These are phyloP conservation scores for Pythium volutum DNA, from an alignment of 352 stramenopile genomes.

Conservation along the genomic window DNA sequence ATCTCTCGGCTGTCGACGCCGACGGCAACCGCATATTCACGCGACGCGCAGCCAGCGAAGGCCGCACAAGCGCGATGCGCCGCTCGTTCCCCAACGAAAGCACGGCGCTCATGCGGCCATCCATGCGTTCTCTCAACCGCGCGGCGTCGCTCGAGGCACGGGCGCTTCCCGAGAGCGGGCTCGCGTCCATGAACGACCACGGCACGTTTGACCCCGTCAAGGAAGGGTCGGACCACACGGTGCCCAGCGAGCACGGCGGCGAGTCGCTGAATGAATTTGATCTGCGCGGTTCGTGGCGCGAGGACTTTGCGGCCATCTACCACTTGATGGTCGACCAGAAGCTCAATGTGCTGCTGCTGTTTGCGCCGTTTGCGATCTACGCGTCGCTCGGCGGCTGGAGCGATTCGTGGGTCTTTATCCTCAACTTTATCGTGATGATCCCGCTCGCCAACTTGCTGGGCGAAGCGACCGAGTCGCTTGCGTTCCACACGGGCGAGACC, in stretches of 20 bases:
- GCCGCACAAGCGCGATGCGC: conserved; percentile 15
- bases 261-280: neutral
- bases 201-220: neutral
- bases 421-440: conserved; percentile 98
- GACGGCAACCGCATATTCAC: conserved; percentile 7
- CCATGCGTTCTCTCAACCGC: conserved; percentile 15
- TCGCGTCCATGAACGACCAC: neutral
- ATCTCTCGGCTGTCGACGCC: neutral
- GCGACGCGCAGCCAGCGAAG: neutral
- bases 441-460: conserved; percentile 95
- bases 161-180: neutral
- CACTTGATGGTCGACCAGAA: conserved; percentile 45
- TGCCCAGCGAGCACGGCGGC: neutral
- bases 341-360: conserved; percentile 70
- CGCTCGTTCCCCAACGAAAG: conserved; percentile 31
- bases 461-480: conserved; percentile 96
- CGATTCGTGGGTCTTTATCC: conserved; percentile 87
- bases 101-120: conserved; percentile 31
- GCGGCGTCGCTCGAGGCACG: conserved; percentile 14
- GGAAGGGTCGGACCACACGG: neutral
- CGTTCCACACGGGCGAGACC: conserved; percentile 95
- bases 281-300: conserved; percentile 11
- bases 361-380: conserved; percentile 62
- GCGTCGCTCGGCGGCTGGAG: conserved; percentile 56
- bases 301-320: conserved; percentile 46